Evolutionary conservation across 768 basidiomycete species (phyloP).

Genomic region (Mycena metata): DNA sequence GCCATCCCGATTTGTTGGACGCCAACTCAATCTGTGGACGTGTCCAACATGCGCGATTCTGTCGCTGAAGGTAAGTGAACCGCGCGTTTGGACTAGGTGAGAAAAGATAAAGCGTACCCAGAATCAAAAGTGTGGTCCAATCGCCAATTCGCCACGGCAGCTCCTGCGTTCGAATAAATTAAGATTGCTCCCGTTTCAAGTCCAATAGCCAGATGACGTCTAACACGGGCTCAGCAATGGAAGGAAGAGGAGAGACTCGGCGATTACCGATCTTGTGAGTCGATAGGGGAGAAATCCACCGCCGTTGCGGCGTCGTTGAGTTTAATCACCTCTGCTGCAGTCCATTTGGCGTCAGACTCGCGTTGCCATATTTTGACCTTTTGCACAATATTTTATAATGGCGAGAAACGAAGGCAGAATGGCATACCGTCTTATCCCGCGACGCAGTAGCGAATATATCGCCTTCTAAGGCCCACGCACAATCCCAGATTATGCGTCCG

Average conservation of each 20-base stretch:
- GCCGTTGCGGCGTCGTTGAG: constrained; percentile 86
- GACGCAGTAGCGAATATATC: constrained; percentile 93
- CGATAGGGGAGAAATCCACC: constrained; percentile 69
- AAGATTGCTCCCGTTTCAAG: constrained; percentile 85
- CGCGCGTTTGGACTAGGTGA: not conserved
- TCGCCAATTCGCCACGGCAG: constrained; percentile 59
- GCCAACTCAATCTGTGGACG: constrained; percentile 87
- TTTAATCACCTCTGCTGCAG: constrained; percentile 70
- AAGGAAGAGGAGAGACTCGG: not conserved
- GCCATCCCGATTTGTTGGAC: constrained; percentile 56
- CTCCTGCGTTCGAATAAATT: constrained; percentile 62
- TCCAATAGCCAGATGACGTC: constrained; percentile 82
- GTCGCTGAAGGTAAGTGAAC: constrained; percentile 24
- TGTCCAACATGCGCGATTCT: constrained; percentile 85
- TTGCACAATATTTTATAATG: not conserved
- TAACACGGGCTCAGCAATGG: constrained; percentile 35
- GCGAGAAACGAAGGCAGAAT: not conserved
- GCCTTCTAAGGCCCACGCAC: constrained; percentile 84
- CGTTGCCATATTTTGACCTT: constrained; percentile 90
- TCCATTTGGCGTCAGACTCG: constrained; percentile 65
- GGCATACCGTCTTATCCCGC: constrained; percentile 91
- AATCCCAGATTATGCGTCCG: constrained; percentile 96
- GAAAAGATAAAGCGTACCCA: constrained; percentile 56
- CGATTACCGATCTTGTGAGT: constrained; percentile 57
- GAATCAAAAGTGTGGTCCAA: constrained; percentile 60